These are phyloP conservation scores for Pelargonium cotyledonis DNA, from an alignment of 441 rosid genomes.

Conservation along the genomic window DNA sequence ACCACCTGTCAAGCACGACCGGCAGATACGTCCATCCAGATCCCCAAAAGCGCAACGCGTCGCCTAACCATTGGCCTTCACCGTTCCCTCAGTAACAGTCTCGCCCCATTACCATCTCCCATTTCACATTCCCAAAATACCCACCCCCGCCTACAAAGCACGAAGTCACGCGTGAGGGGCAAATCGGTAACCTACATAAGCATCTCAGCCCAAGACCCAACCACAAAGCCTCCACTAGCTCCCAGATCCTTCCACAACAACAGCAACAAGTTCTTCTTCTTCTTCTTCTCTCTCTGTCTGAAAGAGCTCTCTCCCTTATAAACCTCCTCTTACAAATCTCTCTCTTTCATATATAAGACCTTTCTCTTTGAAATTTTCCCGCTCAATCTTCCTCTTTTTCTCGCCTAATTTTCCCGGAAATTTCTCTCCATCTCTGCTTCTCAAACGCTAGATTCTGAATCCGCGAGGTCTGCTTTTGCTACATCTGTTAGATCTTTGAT, in stretches of 20 bases:
- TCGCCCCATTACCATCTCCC: neutral
- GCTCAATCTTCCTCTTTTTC: neutral
- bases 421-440: neutral
- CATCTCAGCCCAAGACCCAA: neutral
- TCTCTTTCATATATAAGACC: neutral
- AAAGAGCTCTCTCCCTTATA: conserved; percentile 2
- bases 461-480: conserved; percentile 5
- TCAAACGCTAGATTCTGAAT: neutral
- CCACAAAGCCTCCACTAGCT: conserved; percentile 4
- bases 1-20: too few species aligned
- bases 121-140: neutral
- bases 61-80: too few species aligned
- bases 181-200: neutral
- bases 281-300: neutral
- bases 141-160: neutral
- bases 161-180: neutral
- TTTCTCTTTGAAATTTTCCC: neutral
- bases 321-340: neutral
- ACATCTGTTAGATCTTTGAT: neutral
- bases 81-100: too few species aligned
- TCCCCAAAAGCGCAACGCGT: too few species aligned
- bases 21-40: too few species aligned
- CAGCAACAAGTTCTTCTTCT: neutral
- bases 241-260: conserved; percentile 4
- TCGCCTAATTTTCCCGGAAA: neutral